Evolutionary conservation across 2,329 filamentous ascomycete species (phyloP).

Genomic region (Colletotrichum falcatum): DNA sequence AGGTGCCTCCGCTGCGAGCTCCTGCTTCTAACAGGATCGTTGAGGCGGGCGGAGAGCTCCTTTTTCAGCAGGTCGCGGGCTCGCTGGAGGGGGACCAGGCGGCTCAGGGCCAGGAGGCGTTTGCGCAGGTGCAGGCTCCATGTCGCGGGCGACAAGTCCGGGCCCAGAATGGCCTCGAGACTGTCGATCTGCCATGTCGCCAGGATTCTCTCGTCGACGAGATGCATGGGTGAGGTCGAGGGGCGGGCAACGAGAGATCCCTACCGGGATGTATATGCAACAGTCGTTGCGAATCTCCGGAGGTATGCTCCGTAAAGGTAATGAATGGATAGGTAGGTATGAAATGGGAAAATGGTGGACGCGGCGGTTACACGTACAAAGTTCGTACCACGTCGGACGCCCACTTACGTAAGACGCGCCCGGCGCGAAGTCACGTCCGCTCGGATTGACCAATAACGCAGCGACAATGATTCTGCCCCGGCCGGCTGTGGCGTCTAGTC

Average conservation of each 20-base stretch:
- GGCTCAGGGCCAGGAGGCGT: not conserved
- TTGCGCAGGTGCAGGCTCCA: not conserved
- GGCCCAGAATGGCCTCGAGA: not conserved
- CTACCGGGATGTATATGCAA: not conserved
- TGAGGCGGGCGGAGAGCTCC: not conserved
- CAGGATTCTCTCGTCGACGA: not conserved
- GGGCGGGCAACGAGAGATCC: not conserved
- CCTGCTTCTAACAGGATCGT: not conserved
- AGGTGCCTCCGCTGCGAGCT: not conserved
- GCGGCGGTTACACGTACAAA: too few species aligned
- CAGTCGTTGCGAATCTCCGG: not conserved
- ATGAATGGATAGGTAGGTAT: too few species aligned
- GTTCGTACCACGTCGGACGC: too few species aligned
- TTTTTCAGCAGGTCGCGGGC: not conserved
- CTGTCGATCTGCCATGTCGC: not conserved
- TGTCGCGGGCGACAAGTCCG: not conserved
- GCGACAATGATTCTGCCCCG: too few species aligned
- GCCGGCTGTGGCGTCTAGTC: too few species aligned
- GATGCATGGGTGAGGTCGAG: not conserved
- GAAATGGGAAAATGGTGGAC: too few species aligned
- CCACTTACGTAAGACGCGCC: too few species aligned
- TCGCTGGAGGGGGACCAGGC: not conserved
- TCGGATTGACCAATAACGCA: too few species aligned
- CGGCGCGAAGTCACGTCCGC: too few species aligned
- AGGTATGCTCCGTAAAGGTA: too few species aligned